A percentile compares a stretch with the other conserved stretches of the same genome.
These are phyloP conservation scores for Diaporthe helianthi DNA, from an alignment of 2,329 filamentous ascomycete species.

Conservation along the genomic window DNA sequence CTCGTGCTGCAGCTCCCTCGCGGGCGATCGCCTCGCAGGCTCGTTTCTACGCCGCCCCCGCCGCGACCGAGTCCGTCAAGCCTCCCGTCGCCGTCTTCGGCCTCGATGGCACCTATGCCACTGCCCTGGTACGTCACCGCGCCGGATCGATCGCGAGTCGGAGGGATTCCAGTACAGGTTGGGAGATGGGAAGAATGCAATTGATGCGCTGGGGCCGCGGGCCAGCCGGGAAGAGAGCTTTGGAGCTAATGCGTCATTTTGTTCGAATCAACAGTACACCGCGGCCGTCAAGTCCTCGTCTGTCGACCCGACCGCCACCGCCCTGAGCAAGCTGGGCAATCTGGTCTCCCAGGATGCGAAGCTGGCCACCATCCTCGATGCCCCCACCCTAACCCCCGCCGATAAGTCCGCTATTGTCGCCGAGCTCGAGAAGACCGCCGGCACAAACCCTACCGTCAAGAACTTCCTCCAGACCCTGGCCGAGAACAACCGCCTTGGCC, in stretches of 20 bases:
- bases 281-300: slow-evolving; percentile 86
- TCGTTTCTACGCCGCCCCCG: slow-evolving; percentile 78
- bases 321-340: slow-evolving; percentile 73
- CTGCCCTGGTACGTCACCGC: slow-evolving; percentile 81
- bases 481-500: slow-evolving; percentile 92
- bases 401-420: slow-evolving; percentile 89
- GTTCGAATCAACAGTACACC: slow-evolving; percentile 75
- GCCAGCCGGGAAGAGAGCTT: slow-evolving; percentile 25
- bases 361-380: slow-evolving; percentile 75
- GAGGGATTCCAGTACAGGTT: slow-evolving; percentile 26
- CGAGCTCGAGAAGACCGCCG: slow-evolving; percentile 86
- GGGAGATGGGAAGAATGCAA: slow-evolving; percentile 6
- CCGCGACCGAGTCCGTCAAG: slow-evolving; percentile 72
- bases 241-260: slow-evolving; percentile 49
- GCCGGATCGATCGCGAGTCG: slow-evolving; percentile 25
- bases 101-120: slow-evolving; percentile 97
- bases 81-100: slow-evolving; percentile 92
- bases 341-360: slow-evolving; percentile 85
- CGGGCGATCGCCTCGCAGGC: slow-evolving; percentile 66
- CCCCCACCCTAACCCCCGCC: slow-evolving; percentile 76
- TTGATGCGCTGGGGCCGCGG: not conserved
- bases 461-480: slow-evolving; percentile 92
- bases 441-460: slow-evolving; percentile 80
- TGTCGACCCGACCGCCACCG: slow-evolving; percentile 85
- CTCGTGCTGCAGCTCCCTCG: slow-evolving; percentile 65